Conservation (phyloP, 2,329 filamentous ascomycete species). For the Pestalotiopsis sp. region DNA sequence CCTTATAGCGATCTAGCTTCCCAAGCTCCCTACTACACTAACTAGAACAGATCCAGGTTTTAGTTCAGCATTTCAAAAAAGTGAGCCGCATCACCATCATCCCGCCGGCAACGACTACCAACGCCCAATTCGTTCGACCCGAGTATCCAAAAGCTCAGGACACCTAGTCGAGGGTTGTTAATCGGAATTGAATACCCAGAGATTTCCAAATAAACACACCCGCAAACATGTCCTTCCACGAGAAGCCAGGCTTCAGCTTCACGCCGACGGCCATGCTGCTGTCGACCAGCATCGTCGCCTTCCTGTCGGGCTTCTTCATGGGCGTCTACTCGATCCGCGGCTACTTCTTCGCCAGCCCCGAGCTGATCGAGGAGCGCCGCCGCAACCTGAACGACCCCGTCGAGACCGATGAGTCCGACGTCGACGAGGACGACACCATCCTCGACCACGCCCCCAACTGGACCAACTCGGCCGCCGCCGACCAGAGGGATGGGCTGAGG, state of each 20-base stretch:
- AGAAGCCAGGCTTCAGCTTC: conserved; percentile 19
- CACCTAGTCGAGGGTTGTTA: background rate
- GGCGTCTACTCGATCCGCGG: conserved; percentile 70
- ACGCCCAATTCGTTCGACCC: background rate
- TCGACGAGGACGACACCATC: conserved; percentile 59
- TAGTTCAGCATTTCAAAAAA: background rate
- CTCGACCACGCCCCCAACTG: conserved; percentile 70
- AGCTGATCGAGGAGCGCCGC: conserved; percentile 56
- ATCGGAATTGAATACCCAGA: background rate
- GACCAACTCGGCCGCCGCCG: conserved; percentile 61
- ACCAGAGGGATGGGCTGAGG: conserved; percentile 56
- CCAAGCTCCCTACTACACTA: background rate
- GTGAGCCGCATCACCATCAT: conserved; percentile 1
- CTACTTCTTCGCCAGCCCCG: conserved; percentile 55
- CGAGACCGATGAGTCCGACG: conserved; percentile 69
- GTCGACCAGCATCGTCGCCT: conserved; percentile 71
- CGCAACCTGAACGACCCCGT: conserved; percentile 58
- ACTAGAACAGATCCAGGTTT: background rate
- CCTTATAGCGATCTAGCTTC: background rate
- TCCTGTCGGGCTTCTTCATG: conserved; percentile 77
- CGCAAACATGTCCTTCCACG: conserved; percentile 36
- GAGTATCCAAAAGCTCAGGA: background rate
- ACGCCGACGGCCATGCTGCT: conserved; percentile 61
- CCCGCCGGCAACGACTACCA: background rate
- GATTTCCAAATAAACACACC: background rate